Conservation (phyloP, 768 basidiomycete genomes). For the Auriscalpium vulgare region DNA sequence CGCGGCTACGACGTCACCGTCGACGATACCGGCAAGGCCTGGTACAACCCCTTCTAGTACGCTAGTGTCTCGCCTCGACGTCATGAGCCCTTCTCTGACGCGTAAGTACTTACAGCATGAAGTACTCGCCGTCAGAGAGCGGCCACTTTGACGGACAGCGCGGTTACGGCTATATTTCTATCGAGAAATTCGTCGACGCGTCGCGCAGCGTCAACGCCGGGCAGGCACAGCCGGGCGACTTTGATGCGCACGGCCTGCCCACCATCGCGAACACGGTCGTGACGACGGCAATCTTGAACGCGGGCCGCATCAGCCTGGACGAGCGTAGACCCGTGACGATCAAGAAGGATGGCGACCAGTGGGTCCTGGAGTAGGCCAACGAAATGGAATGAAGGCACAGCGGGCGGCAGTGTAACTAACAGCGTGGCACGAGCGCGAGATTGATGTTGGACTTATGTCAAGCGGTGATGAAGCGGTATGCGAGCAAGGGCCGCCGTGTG, state of each 20-base stretch:
- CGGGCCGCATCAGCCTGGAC: constrained; percentile 83
- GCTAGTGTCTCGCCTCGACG: constrained; percentile 21
- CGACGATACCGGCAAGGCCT: constrained; percentile 77
- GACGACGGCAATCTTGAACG: constrained; percentile 83
- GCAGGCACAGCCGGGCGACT: constrained; percentile 55
- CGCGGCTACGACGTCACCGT: constrained; percentile 87
- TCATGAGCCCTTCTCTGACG: not conserved
- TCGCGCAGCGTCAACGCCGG: constrained; percentile 73
- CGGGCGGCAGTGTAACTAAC: too few relatives aligned
- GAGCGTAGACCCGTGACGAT: constrained; percentile 82
- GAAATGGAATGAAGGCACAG: too few relatives aligned
- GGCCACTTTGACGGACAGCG: constrained; percentile 93
- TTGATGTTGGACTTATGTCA: too few relatives aligned
- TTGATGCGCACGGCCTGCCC: constrained; percentile 73
- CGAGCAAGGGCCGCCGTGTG: too few relatives aligned
- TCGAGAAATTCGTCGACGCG: constrained; percentile 88
- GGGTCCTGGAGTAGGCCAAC: constrained; percentile 56
- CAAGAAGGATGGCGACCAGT: constrained; percentile 52
- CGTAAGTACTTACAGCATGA: constrained; percentile 53
- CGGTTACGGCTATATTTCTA: constrained; percentile 87
- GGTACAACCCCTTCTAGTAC: constrained; percentile 89
- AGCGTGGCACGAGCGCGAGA: too few relatives aligned
- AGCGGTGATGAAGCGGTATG: too few relatives aligned
- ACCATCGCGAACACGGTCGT: constrained; percentile 86
- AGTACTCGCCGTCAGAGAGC: constrained; percentile 85